A percentile compares a stretch with the other conserved stretches of the same genome.
phyloP scores from a whole-genome alignment of 805 yeast species.

The Candida namnaoensis region DNA sequence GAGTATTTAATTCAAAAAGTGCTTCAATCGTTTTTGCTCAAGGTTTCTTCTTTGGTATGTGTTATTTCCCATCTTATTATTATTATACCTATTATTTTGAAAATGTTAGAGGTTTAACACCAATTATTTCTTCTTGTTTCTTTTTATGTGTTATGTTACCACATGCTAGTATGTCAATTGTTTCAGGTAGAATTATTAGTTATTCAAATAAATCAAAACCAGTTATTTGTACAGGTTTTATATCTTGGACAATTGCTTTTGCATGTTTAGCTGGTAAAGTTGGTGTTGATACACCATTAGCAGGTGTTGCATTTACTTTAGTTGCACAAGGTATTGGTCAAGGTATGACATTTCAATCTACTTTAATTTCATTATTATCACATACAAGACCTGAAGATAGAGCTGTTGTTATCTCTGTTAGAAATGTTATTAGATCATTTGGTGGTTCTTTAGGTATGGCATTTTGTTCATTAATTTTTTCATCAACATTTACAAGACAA shows the following conservation, averaged over 20 bases:
- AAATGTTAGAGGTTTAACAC: constrained; percentile 17
- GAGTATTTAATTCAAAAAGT: constrained; percentile 27
- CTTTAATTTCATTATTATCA: constrained; percentile 44
- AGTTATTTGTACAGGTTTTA: constrained; percentile 18
- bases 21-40: constrained; percentile 26
- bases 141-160: constrained; percentile 9
- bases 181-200: constrained; percentile 8
- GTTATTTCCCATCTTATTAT: constrained; percentile 35
- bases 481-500: constrained; percentile 4
- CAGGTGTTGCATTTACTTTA: constrained; percentile 26
- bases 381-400: constrained; percentile 38
- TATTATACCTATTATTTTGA: constrained; percentile 35
- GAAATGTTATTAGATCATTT: constrained; percentile 45
- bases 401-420: constrained; percentile 45
- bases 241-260: constrained; percentile 17
- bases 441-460: constrained; percentile 55
- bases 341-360: constrained; percentile 12
- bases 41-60: constrained; percentile 39
- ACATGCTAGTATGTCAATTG: constrained; percentile 6
- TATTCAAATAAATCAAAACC: constrained; percentile 8
- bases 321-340: constrained; percentile 31
- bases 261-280: constrained; percentile 5
- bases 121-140: constrained; percentile 10
- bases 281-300: constrained; percentile 10
- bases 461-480: constrained; percentile 15